These are phyloP conservation scores for Pleurotus platypus DNA, from an alignment of 768 basidiomycete genomes.

Conservation along the genomic window DNA sequence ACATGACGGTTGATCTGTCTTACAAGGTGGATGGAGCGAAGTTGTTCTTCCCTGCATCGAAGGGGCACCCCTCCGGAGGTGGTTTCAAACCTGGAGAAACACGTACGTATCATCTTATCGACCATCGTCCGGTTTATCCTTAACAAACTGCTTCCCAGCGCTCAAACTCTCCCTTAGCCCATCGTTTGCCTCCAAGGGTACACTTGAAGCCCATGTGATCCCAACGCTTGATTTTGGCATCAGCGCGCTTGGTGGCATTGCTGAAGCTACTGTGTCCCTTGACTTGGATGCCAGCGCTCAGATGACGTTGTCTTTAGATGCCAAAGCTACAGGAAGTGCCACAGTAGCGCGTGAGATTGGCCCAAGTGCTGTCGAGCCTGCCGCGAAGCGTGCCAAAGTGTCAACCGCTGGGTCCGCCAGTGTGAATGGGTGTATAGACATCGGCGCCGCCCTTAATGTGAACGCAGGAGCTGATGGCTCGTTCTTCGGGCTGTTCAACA, in stretches of 20 bases:
- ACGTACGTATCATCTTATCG: slow-evolving; percentile 18
- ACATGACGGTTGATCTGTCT: slow-evolving; percentile 26
- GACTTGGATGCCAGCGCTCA: slow-evolving; percentile 19
- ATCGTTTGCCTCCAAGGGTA: slow-evolving; percentile 21
- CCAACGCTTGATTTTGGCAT: slow-evolving; percentile 33
- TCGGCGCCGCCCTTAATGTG: slow-evolving; percentile 29
- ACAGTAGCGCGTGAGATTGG: background rate
- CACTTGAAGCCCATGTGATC: slow-evolving; percentile 31
- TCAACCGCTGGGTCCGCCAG: background rate
- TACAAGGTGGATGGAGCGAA: slow-evolving; percentile 28
- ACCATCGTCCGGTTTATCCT: too few species aligned
- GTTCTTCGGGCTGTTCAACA: slow-evolving; percentile 39
- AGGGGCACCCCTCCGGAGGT: slow-evolving; percentile 19
- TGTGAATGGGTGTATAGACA: slow-evolving; percentile 31
- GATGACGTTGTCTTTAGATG: slow-evolving; percentile 8
- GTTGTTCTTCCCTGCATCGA: slow-evolving; percentile 32
- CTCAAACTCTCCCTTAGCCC: slow-evolving; percentile 30
- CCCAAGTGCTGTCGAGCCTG: too few species aligned
- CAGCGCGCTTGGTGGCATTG: slow-evolving; percentile 22
- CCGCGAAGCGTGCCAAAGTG: background rate
- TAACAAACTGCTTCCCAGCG: background rate
- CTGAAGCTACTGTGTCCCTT: slow-evolving; percentile 25
- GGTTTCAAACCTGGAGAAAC: slow-evolving; percentile 23
- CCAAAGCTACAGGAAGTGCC: background rate
- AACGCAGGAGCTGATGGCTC: slow-evolving; percentile 35